A percentile compares a stretch with the other conserved stretches of the same genome.
Evolutionary conservation across 75 land plant genomes (phyloP).

Genomic region (Isoetes taiwanensis): DNA sequence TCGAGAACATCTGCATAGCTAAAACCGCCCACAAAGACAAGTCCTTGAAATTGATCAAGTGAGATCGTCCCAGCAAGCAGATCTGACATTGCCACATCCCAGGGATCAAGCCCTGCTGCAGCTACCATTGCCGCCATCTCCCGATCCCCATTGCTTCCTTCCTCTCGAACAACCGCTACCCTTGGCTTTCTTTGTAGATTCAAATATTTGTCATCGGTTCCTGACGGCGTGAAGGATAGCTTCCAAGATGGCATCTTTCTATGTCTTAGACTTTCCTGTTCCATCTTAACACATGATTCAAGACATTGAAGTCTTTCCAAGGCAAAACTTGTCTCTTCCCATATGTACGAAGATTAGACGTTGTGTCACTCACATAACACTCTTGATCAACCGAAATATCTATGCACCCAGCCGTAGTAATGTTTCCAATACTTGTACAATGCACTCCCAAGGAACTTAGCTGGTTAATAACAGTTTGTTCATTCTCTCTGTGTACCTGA

Average conservation of each 20-base stretch:
- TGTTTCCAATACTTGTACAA: conserved; percentile 58
- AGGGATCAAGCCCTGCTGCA: conserved; percentile 91
- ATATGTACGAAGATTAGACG: conserved; percentile 49
- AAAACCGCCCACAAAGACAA: conserved; percentile 93
- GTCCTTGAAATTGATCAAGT: conserved; percentile 52
- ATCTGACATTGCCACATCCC: conserved; percentile 94
- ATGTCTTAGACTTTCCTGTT: conserved; percentile 57
- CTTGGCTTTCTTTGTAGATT: conserved; percentile 40
- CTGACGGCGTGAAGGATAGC: conserved; percentile 60
- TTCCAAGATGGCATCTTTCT: conserved; percentile 62
- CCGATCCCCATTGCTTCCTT: conserved; percentile 97
- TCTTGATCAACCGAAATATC: conserved; percentile 50
- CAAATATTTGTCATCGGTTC: conserved; percentile 39
- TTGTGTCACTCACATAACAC: conserved; percentile 36
- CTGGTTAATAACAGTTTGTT: conserved; percentile 30
- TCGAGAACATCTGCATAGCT: conserved; percentile 96
- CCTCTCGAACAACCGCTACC: conserved; percentile 85
- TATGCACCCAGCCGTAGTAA: conserved; percentile 31
- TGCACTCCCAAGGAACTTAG: conserved; percentile 33
- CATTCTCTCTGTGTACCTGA: conserved; percentile 33
- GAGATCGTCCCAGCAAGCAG: conserved; percentile 38
- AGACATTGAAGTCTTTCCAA: conserved; percentile 65
- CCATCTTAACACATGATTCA: conserved; percentile 61
- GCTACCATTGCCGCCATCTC: conserved; percentile 92
- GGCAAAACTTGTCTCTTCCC: conserved; percentile 88